Conservation (phyloP, 176 grass and related monocot genomes). For the Aegilops speltoides region DNA sequence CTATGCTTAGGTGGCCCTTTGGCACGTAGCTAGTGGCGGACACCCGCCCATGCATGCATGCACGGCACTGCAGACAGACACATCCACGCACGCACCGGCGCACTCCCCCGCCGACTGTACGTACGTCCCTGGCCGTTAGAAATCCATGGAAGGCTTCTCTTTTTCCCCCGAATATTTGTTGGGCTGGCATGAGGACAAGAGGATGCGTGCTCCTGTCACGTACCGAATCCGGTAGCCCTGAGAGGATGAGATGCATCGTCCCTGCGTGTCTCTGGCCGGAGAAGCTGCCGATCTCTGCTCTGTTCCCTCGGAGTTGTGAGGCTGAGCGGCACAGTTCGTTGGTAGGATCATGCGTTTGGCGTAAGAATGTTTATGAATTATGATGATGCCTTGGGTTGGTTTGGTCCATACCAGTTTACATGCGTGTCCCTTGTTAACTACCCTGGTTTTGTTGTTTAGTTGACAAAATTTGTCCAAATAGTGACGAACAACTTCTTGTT, state of each 20-base stretch:
- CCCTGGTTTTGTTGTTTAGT: no score
- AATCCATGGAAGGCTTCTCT: neutral
- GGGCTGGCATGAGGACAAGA: slow-evolving; percentile 19
- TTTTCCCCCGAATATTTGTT: neutral
- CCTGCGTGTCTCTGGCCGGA: neutral
- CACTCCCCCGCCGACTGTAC: neutral
- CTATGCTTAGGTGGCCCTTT: slow-evolving; percentile 29
- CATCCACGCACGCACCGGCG: slow-evolving; percentile 21
- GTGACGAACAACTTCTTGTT: no score
- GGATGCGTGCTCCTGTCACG: neutral
- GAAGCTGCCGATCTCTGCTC: neutral
- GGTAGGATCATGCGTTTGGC: no score
- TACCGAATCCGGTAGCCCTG: neutral
- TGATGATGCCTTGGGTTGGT: no score
- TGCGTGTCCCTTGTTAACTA: no score
- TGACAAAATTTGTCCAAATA: no score
- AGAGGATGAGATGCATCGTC: no score
- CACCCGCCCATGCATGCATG: slow-evolving; percentile 36
- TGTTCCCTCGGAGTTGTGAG: neutral
- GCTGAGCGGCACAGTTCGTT: neutral
- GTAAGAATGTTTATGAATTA: neutral
- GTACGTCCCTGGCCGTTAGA: neutral
- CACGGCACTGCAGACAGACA: neutral
- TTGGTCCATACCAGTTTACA: no score
- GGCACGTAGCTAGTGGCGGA: slow-evolving; percentile 33